Evolutionary conservation across 1,139 yeast genomes (phyloP).

Genomic region (Lodderomyces metapsilosis): DNA sequence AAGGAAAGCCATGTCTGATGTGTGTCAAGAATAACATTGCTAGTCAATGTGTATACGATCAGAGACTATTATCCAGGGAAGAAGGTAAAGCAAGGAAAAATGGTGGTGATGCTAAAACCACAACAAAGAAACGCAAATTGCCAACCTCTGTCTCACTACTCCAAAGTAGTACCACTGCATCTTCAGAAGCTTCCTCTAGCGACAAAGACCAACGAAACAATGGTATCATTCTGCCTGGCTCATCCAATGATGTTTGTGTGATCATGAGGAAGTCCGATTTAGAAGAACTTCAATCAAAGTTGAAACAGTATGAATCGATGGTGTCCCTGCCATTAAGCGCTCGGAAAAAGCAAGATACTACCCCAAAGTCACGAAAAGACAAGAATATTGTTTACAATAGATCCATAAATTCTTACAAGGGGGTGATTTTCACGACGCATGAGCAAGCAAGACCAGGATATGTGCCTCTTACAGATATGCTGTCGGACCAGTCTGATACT

Average conservation of each 20-base stretch:
- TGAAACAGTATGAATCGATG: conserved; percentile 13
- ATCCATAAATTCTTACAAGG: conserved; percentile 8
- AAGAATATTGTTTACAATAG: conserved; percentile 12
- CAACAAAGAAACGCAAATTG: neutral
- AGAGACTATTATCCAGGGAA: conserved; percentile 5
- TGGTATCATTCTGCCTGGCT: neutral
- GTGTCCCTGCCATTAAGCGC: neutral
- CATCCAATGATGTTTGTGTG: conserved; percentile 14
- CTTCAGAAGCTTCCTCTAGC: neutral
- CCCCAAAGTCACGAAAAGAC: neutral
- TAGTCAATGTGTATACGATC: conserved; percentile 14
- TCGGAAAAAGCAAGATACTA: neutral
- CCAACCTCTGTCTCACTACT: neutral
- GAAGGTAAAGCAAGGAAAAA: neutral
- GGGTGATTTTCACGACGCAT: conserved; percentile 13
- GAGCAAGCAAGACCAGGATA: conserved; percentile 15
- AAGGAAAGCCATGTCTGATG: conserved; percentile 39
- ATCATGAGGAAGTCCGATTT: conserved; percentile 15
- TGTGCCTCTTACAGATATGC: conserved; percentile 12
- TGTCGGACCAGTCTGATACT: conserved; percentile 6
- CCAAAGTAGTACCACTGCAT: neutral
- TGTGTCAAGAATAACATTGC: conserved; percentile 29
- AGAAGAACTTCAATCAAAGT: conserved; percentile 14
- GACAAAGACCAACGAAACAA: neutral
- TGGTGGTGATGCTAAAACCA: neutral